phyloP scores from a whole-genome alignment of 441 rosid genomes.

The Pelargonium fulgidum region DNA sequence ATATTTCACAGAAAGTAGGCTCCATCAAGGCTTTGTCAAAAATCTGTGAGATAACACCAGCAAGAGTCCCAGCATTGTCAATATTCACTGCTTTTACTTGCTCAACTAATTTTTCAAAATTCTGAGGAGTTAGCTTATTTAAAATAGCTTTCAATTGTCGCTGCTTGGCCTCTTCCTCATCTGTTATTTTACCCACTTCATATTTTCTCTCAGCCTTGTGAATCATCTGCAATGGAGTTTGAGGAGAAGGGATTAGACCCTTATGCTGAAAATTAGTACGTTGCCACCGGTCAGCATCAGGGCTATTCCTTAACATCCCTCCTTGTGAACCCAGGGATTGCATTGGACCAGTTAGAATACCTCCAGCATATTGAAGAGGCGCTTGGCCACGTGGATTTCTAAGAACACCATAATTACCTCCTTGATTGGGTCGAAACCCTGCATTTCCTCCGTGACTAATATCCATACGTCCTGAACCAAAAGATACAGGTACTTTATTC shows the following conservation, averaged over 20 bases:
- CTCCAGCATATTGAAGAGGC: background rate
- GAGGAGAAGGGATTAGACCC: conserved; percentile 86
- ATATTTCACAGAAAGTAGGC: conserved; percentile 99
- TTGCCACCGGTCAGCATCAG: conserved; percentile 86
- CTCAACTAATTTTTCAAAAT: conserved; percentile 82
- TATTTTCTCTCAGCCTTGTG: conserved; percentile 90
- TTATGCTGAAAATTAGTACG: conserved; percentile 62
- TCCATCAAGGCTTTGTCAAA: conserved; percentile 97
- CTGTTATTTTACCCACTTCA: conserved; percentile 72
- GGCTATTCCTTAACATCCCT: conserved; percentile 51
- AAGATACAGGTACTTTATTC: conserved; percentile 46
- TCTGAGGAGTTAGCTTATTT: conserved; percentile 96
- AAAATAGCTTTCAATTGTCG: conserved; percentile 76
- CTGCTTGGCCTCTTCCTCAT: conserved; percentile 79
- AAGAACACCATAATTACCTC: conserved; percentile 3
- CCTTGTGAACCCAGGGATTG: conserved; percentile 62
- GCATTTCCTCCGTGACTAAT: conserved; percentile 31
- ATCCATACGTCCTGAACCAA: conserved; percentile 47
- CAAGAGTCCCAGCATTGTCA: conserved; percentile 65
- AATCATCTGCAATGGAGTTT: conserved; percentile 69
- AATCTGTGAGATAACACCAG: conserved; percentile 85
- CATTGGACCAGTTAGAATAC: conserved; percentile 47
- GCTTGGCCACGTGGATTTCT: conserved; percentile 6
- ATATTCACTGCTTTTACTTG: conserved; percentile 80
- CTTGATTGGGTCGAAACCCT: conserved; percentile 1